A percentile compares a stretch with the other conserved stretches of the same genome.
Conservation (phyloP, 768 basidiomycete genomes). For the Kwoniella bestiolae region DNA sequence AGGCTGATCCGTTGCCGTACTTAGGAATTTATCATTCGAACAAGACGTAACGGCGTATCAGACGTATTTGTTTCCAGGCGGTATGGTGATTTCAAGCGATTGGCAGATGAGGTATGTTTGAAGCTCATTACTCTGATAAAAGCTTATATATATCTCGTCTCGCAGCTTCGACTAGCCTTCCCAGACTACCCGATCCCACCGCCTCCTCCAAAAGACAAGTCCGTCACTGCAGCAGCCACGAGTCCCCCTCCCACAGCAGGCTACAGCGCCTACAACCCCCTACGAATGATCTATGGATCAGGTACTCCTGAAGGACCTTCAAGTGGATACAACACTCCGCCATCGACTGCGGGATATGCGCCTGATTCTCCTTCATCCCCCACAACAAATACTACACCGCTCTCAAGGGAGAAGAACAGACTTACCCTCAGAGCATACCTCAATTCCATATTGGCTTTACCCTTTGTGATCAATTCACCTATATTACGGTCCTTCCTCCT, state of each 20-base stretch:
- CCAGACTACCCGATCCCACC: slow-evolving; percentile 77
- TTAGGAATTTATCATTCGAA: slow-evolving; percentile 94
- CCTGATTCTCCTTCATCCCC: slow-evolving; percentile 23
- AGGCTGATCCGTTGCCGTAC: not conserved
- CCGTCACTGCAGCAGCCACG: slow-evolving; percentile 59
- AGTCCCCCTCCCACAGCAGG: slow-evolving; percentile 23
- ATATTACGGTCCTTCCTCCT: slow-evolving; percentile 85
- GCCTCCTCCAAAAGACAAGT: slow-evolving; percentile 85
- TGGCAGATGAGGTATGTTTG: slow-evolving; percentile 75
- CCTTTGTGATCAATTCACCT: slow-evolving; percentile 78
- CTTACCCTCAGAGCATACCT: slow-evolving; percentile 91
- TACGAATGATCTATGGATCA: slow-evolving; percentile 49
- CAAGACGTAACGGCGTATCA: slow-evolving; percentile 69
- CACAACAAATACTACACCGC: slow-evolving; percentile 57
- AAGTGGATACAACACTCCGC: slow-evolving; percentile 18
- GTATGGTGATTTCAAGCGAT: slow-evolving; percentile 91
- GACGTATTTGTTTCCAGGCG: slow-evolving; percentile 89
- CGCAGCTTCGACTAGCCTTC: slow-evolving; percentile 81
- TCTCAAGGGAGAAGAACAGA: slow-evolving; percentile 91
- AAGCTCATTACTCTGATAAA: not conserved
- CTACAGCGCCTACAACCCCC: slow-evolving; percentile 53
- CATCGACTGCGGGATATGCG: slow-evolving; percentile 6
- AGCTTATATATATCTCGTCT: slow-evolving; percentile 11
- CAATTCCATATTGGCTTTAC: slow-evolving; percentile 73
- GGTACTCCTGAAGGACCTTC: slow-evolving; percentile 12